A percentile compares a stretch with the other conserved stretches of the same genome.
These are phyloP conservation scores for Macrolepiota dolichaula DNA, from an alignment of 768 basidiomycete genomes.

Conservation along the genomic window DNA sequence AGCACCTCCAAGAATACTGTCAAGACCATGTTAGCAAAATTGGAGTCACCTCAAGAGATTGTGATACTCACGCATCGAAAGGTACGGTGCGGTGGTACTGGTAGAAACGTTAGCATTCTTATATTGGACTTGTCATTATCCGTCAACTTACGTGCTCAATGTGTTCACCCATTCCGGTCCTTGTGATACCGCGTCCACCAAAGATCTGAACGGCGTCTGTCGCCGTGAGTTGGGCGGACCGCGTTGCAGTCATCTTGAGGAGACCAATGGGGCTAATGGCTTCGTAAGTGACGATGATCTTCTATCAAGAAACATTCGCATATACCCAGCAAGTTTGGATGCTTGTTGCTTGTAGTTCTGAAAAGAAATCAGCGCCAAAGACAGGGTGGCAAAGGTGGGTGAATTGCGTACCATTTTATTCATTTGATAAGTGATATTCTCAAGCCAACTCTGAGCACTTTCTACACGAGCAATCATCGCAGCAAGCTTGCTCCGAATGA, in stretches of 20 bases:
- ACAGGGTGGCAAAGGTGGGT: neutral
- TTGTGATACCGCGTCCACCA: conserved; percentile 84
- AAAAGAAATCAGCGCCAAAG: neutral
- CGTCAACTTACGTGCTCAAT: conserved; percentile 57
- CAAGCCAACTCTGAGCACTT: conserved; percentile 80
- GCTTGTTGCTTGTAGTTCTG: conserved; percentile 76
- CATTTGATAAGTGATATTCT: conserved; percentile 85
- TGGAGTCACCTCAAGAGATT: neutral
- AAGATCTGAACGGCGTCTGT: conserved; percentile 80
- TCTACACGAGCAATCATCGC: conserved; percentile 64
- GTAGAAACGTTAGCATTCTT: conserved; percentile 19
- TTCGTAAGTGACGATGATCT: conserved; percentile 3
- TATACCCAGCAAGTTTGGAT: conserved; percentile 67
- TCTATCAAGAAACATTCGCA: conserved; percentile 1
- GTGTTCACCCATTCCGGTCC: conserved; percentile 68
- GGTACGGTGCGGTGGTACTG: conserved; percentile 64
- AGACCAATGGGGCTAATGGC: conserved; percentile 59
- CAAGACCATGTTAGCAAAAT: neutral
- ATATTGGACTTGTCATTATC: neutral
- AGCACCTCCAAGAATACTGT: conserved; percentile 71
- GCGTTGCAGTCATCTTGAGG: conserved; percentile 67
- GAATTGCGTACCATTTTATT: conserved; percentile 58
- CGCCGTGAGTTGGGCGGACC: conserved; percentile 61
- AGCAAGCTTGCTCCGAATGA: conserved; percentile 87
- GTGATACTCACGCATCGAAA: conserved; percentile 53